Percentiles rank a stretch among this genome's conserved stretches.
Conservation (phyloP, 108 stramenopile genomes). For the Nannochloropsis gaditana region DNA sequence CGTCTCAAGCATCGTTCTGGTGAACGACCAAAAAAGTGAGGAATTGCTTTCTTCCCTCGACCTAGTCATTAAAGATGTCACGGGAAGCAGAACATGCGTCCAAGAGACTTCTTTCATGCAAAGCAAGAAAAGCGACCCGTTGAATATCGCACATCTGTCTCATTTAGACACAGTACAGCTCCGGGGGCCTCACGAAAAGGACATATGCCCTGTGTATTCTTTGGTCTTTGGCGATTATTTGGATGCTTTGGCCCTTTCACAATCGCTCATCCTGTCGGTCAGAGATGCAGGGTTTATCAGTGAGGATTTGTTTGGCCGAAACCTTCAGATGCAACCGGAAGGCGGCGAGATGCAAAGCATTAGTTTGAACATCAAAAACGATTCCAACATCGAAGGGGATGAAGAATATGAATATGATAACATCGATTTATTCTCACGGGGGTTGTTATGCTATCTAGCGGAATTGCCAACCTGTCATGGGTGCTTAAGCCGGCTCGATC, state of each 20-base stretch:
- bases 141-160: not conserved
- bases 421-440: not conserved
- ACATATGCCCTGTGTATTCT: not conserved
- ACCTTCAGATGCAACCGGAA: not conserved
- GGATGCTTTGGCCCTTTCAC: not conserved
- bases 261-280: not conserved
- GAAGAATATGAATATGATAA: not conserved
- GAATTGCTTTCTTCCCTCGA: not conserved
- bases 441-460: not conserved
- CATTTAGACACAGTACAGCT: not conserved
- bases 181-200: not conserved
- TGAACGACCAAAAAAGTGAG: not conserved
- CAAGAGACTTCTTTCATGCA: no score
- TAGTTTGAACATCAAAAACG: not conserved
- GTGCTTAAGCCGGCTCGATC: not conserved
- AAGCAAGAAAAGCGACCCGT: no score
- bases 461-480: not conserved
- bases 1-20: not conserved
- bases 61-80: no score
- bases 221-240: not conserved
- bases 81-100: no score
- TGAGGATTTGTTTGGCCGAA: no score
- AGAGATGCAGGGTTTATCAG: not conserved
- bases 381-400: not conserved
- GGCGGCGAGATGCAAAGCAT: not conserved